A percentile compares a stretch with the other conserved stretches of the same genome.
Conservation (phyloP, 2,329 filamentous ascomycete species). For the Salinomyces thailandicus region DNA sequence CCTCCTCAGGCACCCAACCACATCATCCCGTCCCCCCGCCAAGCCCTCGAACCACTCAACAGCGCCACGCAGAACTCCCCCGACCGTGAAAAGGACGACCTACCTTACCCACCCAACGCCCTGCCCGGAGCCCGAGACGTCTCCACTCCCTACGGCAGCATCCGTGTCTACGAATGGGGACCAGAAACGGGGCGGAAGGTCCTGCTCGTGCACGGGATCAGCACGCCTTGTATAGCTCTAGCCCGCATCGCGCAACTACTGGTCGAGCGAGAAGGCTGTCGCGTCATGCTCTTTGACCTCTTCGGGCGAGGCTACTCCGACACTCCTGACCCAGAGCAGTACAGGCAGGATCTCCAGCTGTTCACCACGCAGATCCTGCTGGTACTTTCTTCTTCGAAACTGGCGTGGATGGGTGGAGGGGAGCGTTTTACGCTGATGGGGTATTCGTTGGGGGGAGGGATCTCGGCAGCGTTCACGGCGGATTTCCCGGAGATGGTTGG, state of each 20-base stretch:
- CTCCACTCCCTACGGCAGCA: slow-evolving; percentile 56
- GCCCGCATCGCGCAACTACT: slow-evolving; percentile 56
- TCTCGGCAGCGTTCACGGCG: slow-evolving; percentile 58
- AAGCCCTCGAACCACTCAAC: slow-evolving; percentile 8
- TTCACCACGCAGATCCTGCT: slow-evolving; percentile 64
- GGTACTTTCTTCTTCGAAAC: slow-evolving; percentile 56
- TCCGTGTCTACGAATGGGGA: slow-evolving; percentile 73
- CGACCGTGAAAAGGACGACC: too few relatives aligned
- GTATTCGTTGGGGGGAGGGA: slow-evolving; percentile 70
- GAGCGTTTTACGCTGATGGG: slow-evolving; percentile 60
- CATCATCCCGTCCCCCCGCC: slow-evolving; percentile 7
- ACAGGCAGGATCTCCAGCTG: slow-evolving; percentile 62
- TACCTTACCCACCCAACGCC: slow-evolving; percentile 56
- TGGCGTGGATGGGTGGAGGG: slow-evolving; percentile 52
- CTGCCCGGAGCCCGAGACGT: slow-evolving; percentile 62
- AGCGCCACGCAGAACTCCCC: slow-evolving; percentile 11
- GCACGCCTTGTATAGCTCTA: slow-evolving; percentile 62
- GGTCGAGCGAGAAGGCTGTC: slow-evolving; percentile 51
- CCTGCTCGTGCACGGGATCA: slow-evolving; percentile 70
- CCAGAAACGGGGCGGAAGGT: slow-evolving; percentile 60
- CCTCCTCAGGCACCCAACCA: not conserved
- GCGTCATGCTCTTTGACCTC: slow-evolving; percentile 71
- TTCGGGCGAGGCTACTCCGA: slow-evolving; percentile 73
- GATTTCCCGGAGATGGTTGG: slow-evolving; percentile 59
- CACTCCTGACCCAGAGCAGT: slow-evolving; percentile 52